Evolutionary conservation across 2,329 filamentous ascomycete genomes (phyloP), one percentile per base, ranked within the genome.

Genomic region (Nemania bipapillata): DNA sequence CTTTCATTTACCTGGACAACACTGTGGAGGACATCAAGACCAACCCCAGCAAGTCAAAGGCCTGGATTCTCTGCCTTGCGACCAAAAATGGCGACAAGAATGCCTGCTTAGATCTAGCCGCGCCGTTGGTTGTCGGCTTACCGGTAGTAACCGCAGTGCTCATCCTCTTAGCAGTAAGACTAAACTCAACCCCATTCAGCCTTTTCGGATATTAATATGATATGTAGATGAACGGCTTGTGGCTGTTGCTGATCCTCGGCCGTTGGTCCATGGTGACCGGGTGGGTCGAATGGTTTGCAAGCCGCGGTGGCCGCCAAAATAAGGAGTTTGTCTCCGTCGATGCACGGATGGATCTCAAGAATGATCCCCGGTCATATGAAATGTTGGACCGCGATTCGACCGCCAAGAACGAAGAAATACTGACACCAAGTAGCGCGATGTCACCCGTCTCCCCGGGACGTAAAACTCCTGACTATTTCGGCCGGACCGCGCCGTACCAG

Each of bases 241-340:
- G 95, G 89, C 88, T 92, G 57, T 86, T 96, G 65, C 80, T 97
- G 63, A 88, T 98, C 66, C 88, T 97, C 35, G 91, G 92, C 42
- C 91, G 94, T 60, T 89, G 88, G 79, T 91, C 92, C n/a, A 96
- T 98, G 90, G 84, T 96, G 63, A 87, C 85, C 2, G 96, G 92
- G 70, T 99, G 96, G 96, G 73, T 84, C 49, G 90, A 96, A 28
- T 81, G 94, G 49, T 79, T 90, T 72, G 82, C 79, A 63, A 78
- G 80, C 42, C 77, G 83, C 56, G 81, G 88, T 68, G 80, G 81
- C 24, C 79, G 77, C 40, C 81, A 83, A 61, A 88, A 91, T 77
- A 88, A 89, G 74, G 95, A 98, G 79, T 98, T 97, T 75, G 92
- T 97, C 71, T 96, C 93, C 45, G 90, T 92, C 53, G 95, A 97